A percentile compares a stretch with the other conserved stretches of the same genome.
Conservation (phyloP, 441 rosid species). For the Brassica hybrid region DNA sequence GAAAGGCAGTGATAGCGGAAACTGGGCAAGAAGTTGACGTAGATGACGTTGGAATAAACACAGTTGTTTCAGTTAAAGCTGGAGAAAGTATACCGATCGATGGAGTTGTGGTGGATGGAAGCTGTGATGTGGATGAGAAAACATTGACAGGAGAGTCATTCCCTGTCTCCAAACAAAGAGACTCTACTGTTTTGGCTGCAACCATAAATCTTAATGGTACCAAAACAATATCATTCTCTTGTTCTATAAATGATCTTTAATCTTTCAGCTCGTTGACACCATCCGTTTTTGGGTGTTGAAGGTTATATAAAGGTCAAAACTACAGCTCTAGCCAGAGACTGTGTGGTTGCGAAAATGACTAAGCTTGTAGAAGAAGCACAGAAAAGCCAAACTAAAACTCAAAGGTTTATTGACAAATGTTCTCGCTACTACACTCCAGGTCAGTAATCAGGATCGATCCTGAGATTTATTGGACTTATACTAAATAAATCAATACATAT, state of each 20-base stretch:
- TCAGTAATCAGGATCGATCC: conserved; percentile 18
- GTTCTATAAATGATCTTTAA: neutral
- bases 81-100: conserved; percentile 84
- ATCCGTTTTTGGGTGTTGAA: conserved; percentile 6
- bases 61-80: conserved; percentile 67
- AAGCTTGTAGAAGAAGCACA: conserved; percentile 92
- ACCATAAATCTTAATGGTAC: conserved; percentile 77
- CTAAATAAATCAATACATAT: too few species aligned
- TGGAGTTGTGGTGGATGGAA: conserved; percentile 80
- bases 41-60: conserved; percentile 61
- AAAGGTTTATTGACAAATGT: conserved; percentile 71
- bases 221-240: neutral
- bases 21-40: conserved; percentile 71
- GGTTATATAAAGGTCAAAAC: conserved; percentile 73
- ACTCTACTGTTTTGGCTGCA: conserved; percentile 77
- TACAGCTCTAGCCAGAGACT: conserved; percentile 73
- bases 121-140: conserved; percentile 83
- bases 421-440: conserved; percentile 81
- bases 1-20: conserved; percentile 71
- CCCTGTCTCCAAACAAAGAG: conserved; percentile 71
- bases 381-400: conserved; percentile 70
- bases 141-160: conserved; percentile 82
- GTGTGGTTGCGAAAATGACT: conserved; percentile 78
- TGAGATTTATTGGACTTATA: too few species aligned
- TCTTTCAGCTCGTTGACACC: neutral